Base-by-base conservation (phyloP, 805 yeast species). In the Candida railenensis region DNA sequence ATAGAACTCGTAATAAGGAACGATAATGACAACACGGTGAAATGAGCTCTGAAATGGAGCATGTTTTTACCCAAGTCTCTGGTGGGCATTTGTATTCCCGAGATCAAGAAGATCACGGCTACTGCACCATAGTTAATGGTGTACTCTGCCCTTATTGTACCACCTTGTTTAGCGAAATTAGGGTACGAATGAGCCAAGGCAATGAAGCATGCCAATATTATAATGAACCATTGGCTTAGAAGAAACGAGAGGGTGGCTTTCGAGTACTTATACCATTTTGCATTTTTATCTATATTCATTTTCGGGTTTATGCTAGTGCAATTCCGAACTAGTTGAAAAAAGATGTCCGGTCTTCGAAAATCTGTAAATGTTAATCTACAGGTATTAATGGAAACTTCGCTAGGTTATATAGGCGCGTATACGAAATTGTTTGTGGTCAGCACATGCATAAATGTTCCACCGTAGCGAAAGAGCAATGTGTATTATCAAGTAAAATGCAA, bases 61-160 rank as follows among this genome's bases (percentile, higher is more conserved):
- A 85, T 71, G 62, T 87, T 88, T n/a, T 65, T 67, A 60, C 81
- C 45, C 42, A 90, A 68, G 22, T 79, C 80, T 37, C 67, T 73
- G 1, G 94, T 80, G 39, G 81, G 73, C 83, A 89, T 89, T 25
- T 89, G 80, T 22, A 89, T 64, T 0, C 96, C 97, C 42, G 90
- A 83, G 30, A 88, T 82, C 37, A 90, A 68, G 67, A 90, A 89
- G 48, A 90, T 90, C 39, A 87, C 67, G 0, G 95, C 96, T 15
- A 89, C 96, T 0, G 95, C 95, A 32, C 90, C 89, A 59, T 89
- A 90, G 11, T 85, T 85, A 30, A 90, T 87, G 38, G 88, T 70
- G 61, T 87, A 89, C 60, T 89, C 81, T 3, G 84, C 91, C 50
- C 77, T 71, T 33, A 89, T 80, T 14, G 82, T 70, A 2, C 96